Conservation (phyloP, 768 basidiomycete genomes). For the Mycena metata region DNA sequence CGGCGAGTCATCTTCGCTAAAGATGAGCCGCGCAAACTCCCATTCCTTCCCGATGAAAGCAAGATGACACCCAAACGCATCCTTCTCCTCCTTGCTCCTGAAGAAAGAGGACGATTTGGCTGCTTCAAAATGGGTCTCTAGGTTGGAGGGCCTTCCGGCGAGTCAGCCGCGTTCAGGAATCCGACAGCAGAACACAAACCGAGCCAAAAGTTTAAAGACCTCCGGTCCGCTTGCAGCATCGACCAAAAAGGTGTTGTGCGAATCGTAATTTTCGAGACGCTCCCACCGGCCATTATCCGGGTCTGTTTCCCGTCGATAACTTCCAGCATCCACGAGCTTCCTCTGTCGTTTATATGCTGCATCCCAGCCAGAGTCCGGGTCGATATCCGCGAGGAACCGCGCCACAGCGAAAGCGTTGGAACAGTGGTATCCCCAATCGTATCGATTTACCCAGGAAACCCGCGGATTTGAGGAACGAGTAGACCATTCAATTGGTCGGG, state of each 20-base stretch:
- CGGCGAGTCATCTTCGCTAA: slow-evolving; percentile 27
- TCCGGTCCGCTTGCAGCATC: slow-evolving; percentile 28
- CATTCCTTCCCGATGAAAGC: slow-evolving; percentile 15
- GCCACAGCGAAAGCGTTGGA: background rate
- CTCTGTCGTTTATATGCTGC: slow-evolving; percentile 23
- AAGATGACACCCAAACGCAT: slow-evolving; percentile 31
- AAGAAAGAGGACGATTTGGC: slow-evolving; percentile 14
- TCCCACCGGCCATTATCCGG: slow-evolving; percentile 35
- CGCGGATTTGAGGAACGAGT: slow-evolving; percentile 19
- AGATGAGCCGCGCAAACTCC: slow-evolving; percentile 36
- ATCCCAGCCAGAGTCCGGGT: slow-evolving; percentile 33
- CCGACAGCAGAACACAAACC: slow-evolving; percentile 9
- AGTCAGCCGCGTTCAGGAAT: too few species aligned
- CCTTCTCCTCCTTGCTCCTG: background rate
- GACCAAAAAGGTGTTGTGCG: slow-evolving; percentile 27
- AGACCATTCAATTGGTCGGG: slow-evolving; percentile 16
- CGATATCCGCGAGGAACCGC: slow-evolving; percentile 26
- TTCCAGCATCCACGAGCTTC: background rate
- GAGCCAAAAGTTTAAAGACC: slow-evolving; percentile 19
- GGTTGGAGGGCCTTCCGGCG: slow-evolving; percentile 23
- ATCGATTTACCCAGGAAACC: slow-evolving; percentile 30
- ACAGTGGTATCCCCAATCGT: slow-evolving; percentile 34
- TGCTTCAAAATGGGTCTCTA: slow-evolving; percentile 21
- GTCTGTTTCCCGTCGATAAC: slow-evolving; percentile 8
- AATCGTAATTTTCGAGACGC: background rate